phyloP scores from a whole-genome alignment of 805 yeast species.

The Hemisphaericaspora nanyangensis region DNA sequence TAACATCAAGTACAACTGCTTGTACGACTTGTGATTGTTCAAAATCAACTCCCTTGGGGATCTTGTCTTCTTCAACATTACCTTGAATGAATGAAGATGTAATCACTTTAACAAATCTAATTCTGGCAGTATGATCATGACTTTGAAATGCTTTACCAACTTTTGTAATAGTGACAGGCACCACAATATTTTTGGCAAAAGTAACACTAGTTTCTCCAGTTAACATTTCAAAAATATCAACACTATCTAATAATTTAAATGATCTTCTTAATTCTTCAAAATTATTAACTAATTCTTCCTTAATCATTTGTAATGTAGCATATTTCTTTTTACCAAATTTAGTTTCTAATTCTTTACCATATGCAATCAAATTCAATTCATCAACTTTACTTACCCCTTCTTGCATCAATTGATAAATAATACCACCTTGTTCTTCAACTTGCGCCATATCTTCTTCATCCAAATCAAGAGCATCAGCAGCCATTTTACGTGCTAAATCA shows the following conservation, averaged over 20 bases:
- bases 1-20: conserved; percentile 69
- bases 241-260: conserved; percentile 58
- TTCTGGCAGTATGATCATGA: conserved; percentile 30
- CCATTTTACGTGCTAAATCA: conserved; percentile 93
- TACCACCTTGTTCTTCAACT: conserved; percentile 67
- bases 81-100: conserved; percentile 42
- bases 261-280: conserved; percentile 81
- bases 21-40: conserved; percentile 77
- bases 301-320: conserved; percentile 77
- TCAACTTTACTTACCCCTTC: conserved; percentile 75
- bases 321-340: conserved; percentile 70
- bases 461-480: conserved; percentile 93
- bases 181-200: conserved; percentile 63
- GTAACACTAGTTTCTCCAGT: conserved; percentile 81
- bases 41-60: conserved; percentile 41
- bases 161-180: conserved; percentile 70
- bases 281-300: conserved; percentile 82
- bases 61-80: conserved; percentile 43
- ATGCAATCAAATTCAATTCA: conserved; percentile 84
- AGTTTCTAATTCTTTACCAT: conserved; percentile 81
- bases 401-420: conserved; percentile 66
- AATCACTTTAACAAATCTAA: conserved; percentile 37
- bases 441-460: conserved; percentile 91
- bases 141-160: conserved; percentile 63
- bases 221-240: conserved; percentile 80